phyloP scores from a whole-genome alignment of 2,329 filamentous ascomycete genomes.

The Aspergillus sp. region DNA sequence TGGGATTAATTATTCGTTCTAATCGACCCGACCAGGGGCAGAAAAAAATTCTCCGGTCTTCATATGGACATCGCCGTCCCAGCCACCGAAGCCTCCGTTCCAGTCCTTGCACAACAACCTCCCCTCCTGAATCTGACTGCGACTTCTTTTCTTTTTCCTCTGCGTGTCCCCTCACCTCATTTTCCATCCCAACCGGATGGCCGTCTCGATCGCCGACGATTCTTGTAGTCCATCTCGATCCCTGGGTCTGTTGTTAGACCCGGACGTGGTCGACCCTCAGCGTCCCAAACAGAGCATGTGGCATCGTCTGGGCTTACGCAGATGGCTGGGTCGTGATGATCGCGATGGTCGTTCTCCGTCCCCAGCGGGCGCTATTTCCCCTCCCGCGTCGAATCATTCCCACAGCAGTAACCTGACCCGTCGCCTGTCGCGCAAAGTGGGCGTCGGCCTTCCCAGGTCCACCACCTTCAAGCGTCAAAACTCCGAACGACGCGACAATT shows the following conservation, averaged over 20 bases:
- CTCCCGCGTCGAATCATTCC: constrained; percentile 11
- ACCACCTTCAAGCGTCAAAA: constrained; percentile 80
- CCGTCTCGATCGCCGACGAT: constrained; percentile 41
- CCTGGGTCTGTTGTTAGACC: constrained; percentile 34
- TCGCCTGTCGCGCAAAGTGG: constrained; percentile 52
- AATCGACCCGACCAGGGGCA: no score
- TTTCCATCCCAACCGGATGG: constrained; percentile 28
- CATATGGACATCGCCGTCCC: constrained; percentile 38
- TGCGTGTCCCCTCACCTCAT: constrained; percentile 17
- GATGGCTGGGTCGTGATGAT: constrained; percentile 44
- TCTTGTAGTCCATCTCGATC: constrained; percentile 36
- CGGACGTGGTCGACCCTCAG: constrained; percentile 29
- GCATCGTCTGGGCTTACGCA: constrained; percentile 43
- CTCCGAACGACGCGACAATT: constrained; percentile 73
- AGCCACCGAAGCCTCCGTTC: constrained; percentile 35
- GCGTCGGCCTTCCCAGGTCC: constrained; percentile 72
- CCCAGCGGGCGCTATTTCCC: constrained; percentile 15
- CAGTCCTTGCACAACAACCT: constrained; percentile 29
- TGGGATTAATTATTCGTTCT: no score
- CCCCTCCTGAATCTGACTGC: background rate
- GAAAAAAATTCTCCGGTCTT: constrained; percentile 14
- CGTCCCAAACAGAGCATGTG: constrained; percentile 45
- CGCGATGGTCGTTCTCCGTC: constrained; percentile 30
- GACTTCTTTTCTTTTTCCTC: background rate
- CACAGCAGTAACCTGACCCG: constrained; percentile 32